Base-by-base conservation (phyloP, 345 rosid species). In the Hibiscus mutabilis region DNA sequence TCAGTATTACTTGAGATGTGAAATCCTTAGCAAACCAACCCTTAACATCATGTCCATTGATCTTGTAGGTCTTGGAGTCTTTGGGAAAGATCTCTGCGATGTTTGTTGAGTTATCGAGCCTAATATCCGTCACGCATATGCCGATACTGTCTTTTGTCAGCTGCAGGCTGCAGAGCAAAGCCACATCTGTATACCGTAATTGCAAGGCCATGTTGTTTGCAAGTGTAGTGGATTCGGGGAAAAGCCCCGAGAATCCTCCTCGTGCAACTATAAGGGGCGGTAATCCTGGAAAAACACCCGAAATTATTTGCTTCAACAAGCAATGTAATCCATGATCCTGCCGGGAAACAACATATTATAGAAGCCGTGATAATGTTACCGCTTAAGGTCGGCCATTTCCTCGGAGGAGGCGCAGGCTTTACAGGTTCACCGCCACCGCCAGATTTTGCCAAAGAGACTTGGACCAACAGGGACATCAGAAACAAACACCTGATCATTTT, bases 161-260 rank as follows among this genome's bases (percentile, higher is more conserved):
- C 58, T 94, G 97, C 35, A 91, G 82, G 76, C 78, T 87, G 81
- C 98, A 91, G 53, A 79, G 75, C 76, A 91, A 2, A 58, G 85
- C 77, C 69, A 84, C 62, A 31, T 84, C 73, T 0, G 83, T 47
- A 1, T 77, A 12, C 74, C 84, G 79, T 1, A 81, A 51, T 0
- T 77, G 29, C 8, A 71, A 12, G 10, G 85, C 86, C 82, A 86
- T 74, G 44, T 76, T 76, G 6, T 70, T 79, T 0, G 96, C 96
- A 14, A 60, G 68, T 33, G 61, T 37, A n/a, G 87, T 81, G 0
- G 92, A 88, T 73, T 90, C 93, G 0, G 99, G 99, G 71, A 88
- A 87, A 12, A 88, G 62, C 61, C 99, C 97, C 0, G 97, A 85
- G 72, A 88, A 86, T 19, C 99, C 97, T 0, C 97, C 99, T 1